Base-by-base conservation (phyloP, 441 rosid genomes). In the Pelargonium australe region DNA sequence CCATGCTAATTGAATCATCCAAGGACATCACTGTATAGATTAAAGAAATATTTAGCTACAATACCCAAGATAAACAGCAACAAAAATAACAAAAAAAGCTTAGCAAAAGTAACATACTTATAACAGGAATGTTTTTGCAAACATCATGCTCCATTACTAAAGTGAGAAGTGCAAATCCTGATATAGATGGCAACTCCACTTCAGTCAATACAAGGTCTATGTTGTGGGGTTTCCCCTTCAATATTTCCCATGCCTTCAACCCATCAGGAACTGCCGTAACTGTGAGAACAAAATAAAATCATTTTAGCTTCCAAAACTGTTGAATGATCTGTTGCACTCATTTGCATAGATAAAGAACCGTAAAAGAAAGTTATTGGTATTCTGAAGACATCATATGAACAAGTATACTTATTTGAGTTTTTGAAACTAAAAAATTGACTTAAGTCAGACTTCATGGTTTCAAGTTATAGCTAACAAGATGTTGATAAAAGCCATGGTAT, bases 41-140 rank as follows among this genome's bases (percentile, higher is more conserved):
- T 78, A 60, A 43, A 45, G 40, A 28, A 25, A 7, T 20, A 19
- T 62, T 23, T 5, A 12, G n/a, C 34, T 19, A 3, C 34, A 28
- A 28, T 10, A 2, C n/a, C 1, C 34, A 7, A 19, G 4, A 23
- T 23, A 13, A 9, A 25, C 45, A 64, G 19, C 45, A 45, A 1
- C 5, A 63, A 31, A 44, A 7, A 41, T 20, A 12, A 64, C 7
- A 20, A 12, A 13, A 44, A 8, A 10, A 5, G 31, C 28, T 34
- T 11, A 17, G 25, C 51, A 5, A 5, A 8, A 19, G 57, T 31
- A 64, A 64, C 86, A 9, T 90, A 94, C 99, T 89, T 84, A 89
- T 91, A 67, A 91, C 95, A 67, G 99, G 99, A 72, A 88, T 86
- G 78, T 81, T 88, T 77, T 88, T 94, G 87, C 97, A 91, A 17